phyloP scores from a whole-genome alignment of 208 protist genomes.

The Novymonas esmeraldas region DNA sequence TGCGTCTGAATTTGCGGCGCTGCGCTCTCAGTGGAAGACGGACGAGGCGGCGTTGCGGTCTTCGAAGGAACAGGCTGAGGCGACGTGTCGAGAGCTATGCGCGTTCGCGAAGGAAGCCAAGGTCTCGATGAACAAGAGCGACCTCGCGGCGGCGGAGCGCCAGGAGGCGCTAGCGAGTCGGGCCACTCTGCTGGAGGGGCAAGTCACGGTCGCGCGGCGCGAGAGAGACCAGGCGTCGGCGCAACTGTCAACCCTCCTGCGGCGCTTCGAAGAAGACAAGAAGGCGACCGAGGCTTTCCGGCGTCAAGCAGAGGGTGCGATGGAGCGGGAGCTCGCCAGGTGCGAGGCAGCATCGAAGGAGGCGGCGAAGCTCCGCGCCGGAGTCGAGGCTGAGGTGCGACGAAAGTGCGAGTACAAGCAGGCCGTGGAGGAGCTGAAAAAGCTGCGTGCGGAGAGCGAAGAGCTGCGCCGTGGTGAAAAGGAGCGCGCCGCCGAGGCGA shows the following conservation, averaged over 20 bases:
- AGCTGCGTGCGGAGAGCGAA: slow-evolving; percentile 68
- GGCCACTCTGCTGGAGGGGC: slow-evolving; percentile 19
- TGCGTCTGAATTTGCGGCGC: neutral
- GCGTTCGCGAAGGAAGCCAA: slow-evolving; percentile 39
- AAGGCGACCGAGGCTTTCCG: slow-evolving; percentile 10
- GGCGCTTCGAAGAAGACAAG: slow-evolving; percentile 36
- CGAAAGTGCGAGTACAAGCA: slow-evolving; percentile 83
- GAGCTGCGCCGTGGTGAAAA: slow-evolving; percentile 58
- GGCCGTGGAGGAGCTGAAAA: slow-evolving; percentile 65
- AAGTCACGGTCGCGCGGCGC: neutral
- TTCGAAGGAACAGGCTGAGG: slow-evolving; percentile 24
- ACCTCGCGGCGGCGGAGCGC: slow-evolving; percentile 30
- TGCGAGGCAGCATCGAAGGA: slow-evolving; percentile 28
- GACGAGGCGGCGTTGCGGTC: slow-evolving; percentile 7
- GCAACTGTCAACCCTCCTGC: slow-evolving; percentile 23
- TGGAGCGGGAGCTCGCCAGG: slow-evolving; percentile 29
- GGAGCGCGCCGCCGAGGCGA: slow-evolving; percentile 54
- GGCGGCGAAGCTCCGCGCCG: slow-evolving; percentile 46
- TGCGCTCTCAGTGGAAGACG: neutral
- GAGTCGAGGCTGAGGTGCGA: slow-evolving; percentile 64
- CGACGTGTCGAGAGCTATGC: slow-evolving; percentile 32
- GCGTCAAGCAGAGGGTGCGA: slow-evolving; percentile 5
- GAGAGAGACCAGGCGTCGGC: slow-evolving; percentile 15
- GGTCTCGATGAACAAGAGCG: slow-evolving; percentile 20
- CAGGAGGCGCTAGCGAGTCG: slow-evolving; percentile 25